A percentile compares a stretch with the other conserved stretches of the same genome.
Evolutionary conservation across 78 protist genomes (phyloP).

Genomic region (Dictyostelium capitatum): DNA sequence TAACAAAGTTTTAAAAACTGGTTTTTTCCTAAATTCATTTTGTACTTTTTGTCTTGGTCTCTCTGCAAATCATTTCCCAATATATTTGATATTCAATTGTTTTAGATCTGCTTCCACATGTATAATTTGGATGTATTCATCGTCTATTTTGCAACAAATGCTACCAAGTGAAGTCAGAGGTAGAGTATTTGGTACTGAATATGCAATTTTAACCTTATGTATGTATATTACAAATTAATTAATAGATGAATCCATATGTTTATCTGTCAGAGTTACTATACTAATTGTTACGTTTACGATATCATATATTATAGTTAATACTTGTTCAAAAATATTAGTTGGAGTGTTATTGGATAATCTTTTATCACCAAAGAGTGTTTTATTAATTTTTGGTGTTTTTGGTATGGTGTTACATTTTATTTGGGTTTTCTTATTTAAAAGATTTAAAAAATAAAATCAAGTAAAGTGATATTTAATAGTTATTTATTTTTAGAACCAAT

Average conservation of each 20-base stretch:
- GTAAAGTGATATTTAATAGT: too few relatives aligned
- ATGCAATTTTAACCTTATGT: conserved; percentile 21
- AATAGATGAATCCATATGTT: too few relatives aligned
- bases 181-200: conserved; percentile 61
- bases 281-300: too few relatives aligned
- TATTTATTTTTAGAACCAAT: too few relatives aligned
- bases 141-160: conserved; percentile 43
- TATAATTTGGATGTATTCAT: conserved; percentile 60
- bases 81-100: conserved; percentile 51
- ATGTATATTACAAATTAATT: too few relatives aligned
- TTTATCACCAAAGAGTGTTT: neutral
- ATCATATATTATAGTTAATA: neutral
- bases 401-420: conserved; percentile 10
- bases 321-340: neutral
- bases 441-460: too few relatives aligned
- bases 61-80: conserved; percentile 24
- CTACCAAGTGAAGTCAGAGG: conserved; percentile 64
- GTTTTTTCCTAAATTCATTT: conserved; percentile 39
- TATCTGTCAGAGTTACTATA: too few relatives aligned
- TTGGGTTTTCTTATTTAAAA: conserved; percentile 9
- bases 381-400: conserved; percentile 15
- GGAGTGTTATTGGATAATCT: conserved; percentile 24
- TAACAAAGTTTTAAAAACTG: conserved; percentile 28
- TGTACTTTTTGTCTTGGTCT: conserved; percentile 55
- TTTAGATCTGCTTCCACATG: conserved; percentile 60